Evolutionary conservation across 345 rosid species (phyloP).

Genomic region (Lumnitzera racemosa): DNA sequence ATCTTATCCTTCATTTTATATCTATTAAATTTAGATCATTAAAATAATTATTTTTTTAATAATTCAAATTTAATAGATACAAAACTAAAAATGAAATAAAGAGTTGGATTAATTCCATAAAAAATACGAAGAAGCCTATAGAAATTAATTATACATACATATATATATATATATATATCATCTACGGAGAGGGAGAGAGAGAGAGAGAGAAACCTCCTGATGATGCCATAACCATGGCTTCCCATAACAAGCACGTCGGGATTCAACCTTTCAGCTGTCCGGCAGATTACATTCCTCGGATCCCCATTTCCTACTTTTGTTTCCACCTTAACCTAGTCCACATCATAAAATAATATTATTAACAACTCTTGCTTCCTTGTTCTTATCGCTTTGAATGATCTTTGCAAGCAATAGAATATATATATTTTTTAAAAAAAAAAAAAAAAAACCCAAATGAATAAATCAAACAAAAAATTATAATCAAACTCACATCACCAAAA

Average conservation of each 20-base stretch:
- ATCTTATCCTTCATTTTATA: too few species aligned
- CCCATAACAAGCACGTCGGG: constrained; percentile 53
- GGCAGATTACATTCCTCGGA: constrained; percentile 48
- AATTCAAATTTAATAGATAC: too few species aligned
- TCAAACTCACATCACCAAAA: constrained; percentile 19
- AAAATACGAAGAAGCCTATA: too few species aligned
- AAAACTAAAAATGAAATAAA: too few species aligned
- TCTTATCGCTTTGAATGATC: background rate
- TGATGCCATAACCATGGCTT: constrained; percentile 43
- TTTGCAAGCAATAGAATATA: too few species aligned
- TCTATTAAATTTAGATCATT: too few species aligned
- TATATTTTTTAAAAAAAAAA: too few species aligned
- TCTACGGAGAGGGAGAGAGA: background rate
- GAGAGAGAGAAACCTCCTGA: constrained; percentile 32
- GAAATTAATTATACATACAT: too few species aligned
- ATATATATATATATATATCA: too few species aligned
- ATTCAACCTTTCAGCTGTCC: constrained; percentile 24
- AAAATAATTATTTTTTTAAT: too few species aligned
- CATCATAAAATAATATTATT: background rate
- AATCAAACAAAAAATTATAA: background rate
- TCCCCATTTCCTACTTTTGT: constrained; percentile 34
- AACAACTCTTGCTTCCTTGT: background rate
- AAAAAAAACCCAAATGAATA: background rate
- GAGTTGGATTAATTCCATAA: too few species aligned
- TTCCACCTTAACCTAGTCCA: constrained; percentile 32